Evolutionary conservation across 2,329 filamentous ascomycete genomes (phyloP), one percentile per base, ranked within the genome.

Genomic region (Exophiala mesophila): DNA sequence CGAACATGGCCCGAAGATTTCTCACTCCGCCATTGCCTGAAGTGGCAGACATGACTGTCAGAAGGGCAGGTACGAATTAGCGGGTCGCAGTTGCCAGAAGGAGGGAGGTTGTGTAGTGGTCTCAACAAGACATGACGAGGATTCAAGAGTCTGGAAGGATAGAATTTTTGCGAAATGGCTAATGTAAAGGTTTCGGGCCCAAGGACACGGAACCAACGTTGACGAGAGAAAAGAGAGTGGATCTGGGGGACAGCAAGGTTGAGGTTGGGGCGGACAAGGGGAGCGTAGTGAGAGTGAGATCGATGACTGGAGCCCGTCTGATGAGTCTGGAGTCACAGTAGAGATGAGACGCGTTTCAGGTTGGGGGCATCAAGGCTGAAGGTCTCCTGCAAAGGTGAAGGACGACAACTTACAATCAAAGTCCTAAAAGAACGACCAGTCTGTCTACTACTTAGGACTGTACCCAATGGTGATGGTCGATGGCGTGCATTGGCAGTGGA

Each of bases 1-100:
- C 85, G 63, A 88, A 88, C 75, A 85, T 87, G 59, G 85, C 85
- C 57, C 83, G 75, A 54, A 89, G 77, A 67, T 85, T 85, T 68
- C 74, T 82, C 59, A 86, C 82, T 59, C 77, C 80, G 59, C 80
- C 80, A 58, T 63, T 69, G 32, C 48, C 48, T 37, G 64, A 65
- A 64, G 56, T 63, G 36, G 40, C 38, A 46, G 59, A 56, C 55
- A 56, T 59, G 50, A 53, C 54, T 55, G 48, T 39, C 38, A 44
- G 24, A 30, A 7, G 9, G 29, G 30, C 33, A 46, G 31, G 46
- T 15, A 29, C 23, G 16, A 30, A 38, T 51, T 36, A 51, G 48
- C 41, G 41, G 30, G n/a, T 12, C 23, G 31, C 33, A 21, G 7
- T 31, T 15, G 9, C 23, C 4, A 7, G n/a, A 6, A 39, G 17